Base-by-base conservation (phyloP, 192 early-diverging fungal species). In the Coemansia asiatica region DNA sequence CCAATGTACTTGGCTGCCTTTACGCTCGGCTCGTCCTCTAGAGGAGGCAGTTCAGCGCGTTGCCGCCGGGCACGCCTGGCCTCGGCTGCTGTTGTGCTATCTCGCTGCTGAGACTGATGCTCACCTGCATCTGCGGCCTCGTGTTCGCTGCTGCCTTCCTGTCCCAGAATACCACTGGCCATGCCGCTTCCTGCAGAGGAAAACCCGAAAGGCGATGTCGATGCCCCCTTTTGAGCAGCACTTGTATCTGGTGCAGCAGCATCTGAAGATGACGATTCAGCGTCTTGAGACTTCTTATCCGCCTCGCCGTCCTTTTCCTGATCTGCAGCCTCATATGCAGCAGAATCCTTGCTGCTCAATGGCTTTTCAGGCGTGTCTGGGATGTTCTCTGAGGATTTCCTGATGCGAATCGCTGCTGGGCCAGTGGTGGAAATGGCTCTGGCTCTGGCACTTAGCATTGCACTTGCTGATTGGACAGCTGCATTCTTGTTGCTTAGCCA, bases 1-100 rank as follows among this genome's bases (percentile, higher is more conserved):
- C 64, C 67, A 64, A 77, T 69, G 50, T 68, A 77, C 60, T 82
- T 82, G 10, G 71, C 71, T 10, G 74, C 71, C 64, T 74, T 82
- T 50, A 82, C 62, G 46, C 33, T 56, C 15, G 80, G 80, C 62
- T 82, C 80, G 46, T 82, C 80, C 27, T 76, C 71, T 6, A 82
- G 71, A 8, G 80, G 80, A 16, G 80, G 80, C 12, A 82, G 71
- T 53, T 82, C 80, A n/a, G 80, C 74, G 26, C 72, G 67, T 71
- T 77, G 80, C 29, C 80, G 67, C 15, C 80, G 80, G 19, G 80
- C 80, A 21, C 80, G 71, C 50, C 80, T 71, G 35, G 80, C 71
- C 62, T 77, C 80, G 2, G 80, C 80, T n/a, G 80, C 80, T 16
- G 51, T 74, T 50, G 47, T 31, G 54, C 80, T 58, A 44, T 63